phyloP scores from a whole-genome alignment of 306 rosid species.

The Corylus heterophylla region DNA sequence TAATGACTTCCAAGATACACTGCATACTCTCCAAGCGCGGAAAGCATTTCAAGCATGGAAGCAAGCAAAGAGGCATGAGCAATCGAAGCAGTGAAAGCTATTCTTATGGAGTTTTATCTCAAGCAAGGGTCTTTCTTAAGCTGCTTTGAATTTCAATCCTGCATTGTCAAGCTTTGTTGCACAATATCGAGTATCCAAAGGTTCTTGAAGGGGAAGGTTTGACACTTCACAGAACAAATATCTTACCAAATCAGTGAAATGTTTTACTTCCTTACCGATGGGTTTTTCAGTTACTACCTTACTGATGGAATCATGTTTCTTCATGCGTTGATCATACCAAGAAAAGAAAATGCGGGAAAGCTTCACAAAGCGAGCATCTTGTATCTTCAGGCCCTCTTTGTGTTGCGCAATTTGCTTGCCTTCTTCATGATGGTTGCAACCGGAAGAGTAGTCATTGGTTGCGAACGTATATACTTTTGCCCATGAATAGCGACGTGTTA shows the following conservation, averaged over 20 bases:
- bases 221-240: not conserved
- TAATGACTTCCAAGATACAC: not conserved
- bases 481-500: too few species aligned
- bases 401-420: too few species aligned
- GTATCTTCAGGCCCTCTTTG: too few species aligned
- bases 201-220: too few species aligned
- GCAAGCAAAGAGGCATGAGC: not conserved
- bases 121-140: not conserved
- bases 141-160: not conserved
- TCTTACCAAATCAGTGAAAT: conserved; percentile 29
- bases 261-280: not conserved
- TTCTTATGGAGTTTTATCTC: not conserved
- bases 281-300: too few species aligned
- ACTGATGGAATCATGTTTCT: too few species aligned
- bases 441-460: too few species aligned
- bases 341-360: not conserved
- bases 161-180: conserved; percentile 15
- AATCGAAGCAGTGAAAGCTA: too few species aligned
- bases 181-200: not conserved
- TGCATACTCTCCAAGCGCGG: not conserved
- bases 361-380: not conserved
- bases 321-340: too few species aligned
- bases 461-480: too few species aligned
- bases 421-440: too few species aligned
- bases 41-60: not conserved